Conservation (phyloP, 768 basidiomycete genomes). For the Inosperma sp. region DNA sequence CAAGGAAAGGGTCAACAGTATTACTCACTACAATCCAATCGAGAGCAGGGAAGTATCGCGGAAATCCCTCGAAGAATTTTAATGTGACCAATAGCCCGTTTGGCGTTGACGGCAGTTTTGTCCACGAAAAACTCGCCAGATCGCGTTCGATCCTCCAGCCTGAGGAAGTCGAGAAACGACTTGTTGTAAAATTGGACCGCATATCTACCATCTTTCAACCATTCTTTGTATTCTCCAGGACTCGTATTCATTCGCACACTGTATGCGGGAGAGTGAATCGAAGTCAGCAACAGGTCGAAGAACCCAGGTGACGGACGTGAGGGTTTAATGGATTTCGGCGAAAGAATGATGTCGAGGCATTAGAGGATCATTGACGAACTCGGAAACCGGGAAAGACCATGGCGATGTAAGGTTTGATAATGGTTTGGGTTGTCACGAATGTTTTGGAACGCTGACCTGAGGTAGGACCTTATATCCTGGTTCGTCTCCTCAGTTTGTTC, state of each 20-base stretch:
- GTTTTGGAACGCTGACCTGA: constrained; percentile 1
- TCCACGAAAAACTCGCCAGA: background rate
- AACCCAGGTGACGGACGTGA: background rate
- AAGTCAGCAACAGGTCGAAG: background rate
- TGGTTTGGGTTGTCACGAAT: constrained; percentile 7
- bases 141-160: background rate
- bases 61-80: background rate
- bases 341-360: background rate
- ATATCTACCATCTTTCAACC: background rate
- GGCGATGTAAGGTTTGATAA: background rate
- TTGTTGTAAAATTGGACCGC: constrained; percentile 3
- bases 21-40: background rate
- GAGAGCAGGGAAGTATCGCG: background rate
- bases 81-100: constrained; percentile 1
- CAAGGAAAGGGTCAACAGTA: background rate
- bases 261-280: background rate
- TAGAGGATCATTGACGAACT: constrained; percentile 9
- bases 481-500: constrained; percentile 6
- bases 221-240: background rate
- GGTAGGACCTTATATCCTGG: constrained; percentile 9
- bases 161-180: constrained; percentile 2
- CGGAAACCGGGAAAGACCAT: constrained; percentile 14
- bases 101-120: background rate
- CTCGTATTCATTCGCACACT: too few species aligned
- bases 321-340: background rate